Percentiles rank a stretch among this genome's conserved stretches.
These are phyloP conservation scores for Volvox africanus DNA, from an alignment of 139 green algal species.

Conservation along the genomic window DNA sequence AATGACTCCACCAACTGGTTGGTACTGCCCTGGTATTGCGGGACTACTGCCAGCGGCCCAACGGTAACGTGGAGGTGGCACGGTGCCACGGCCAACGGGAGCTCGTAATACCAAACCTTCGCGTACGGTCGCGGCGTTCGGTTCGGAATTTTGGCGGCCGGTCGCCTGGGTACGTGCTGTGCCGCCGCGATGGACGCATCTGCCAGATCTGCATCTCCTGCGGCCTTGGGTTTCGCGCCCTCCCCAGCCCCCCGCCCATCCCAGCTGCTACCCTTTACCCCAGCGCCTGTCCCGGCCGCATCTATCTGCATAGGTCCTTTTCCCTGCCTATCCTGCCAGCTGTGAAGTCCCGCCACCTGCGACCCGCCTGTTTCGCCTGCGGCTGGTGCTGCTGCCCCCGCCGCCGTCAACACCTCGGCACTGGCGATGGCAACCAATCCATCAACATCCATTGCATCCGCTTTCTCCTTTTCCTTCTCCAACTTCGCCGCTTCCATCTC, in stretches of 20 bases:
- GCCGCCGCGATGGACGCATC: not conserved
- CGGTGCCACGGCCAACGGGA: conserved; percentile 11
- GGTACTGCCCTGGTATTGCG: conserved; percentile 49
- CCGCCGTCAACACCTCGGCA: not conserved
- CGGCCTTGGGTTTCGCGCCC: not conserved
- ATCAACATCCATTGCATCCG: conserved; percentile 28
- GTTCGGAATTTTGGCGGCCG: not conserved
- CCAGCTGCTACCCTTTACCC: not conserved
- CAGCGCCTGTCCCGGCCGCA: not conserved
- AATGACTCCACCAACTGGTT: conserved; percentile 31
- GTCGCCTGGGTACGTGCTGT: not conserved
- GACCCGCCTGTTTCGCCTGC: not conserved
- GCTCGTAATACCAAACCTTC: conserved; percentile 51
- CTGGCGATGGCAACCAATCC: too few relatives aligned
- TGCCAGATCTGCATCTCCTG: not conserved
- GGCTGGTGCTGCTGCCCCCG: not conserved
- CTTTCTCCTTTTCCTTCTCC: not conserved
- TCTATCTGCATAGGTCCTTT: not conserved
- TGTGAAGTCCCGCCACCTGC: not conserved
- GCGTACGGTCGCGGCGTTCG: not conserved
- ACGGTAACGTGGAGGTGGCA: conserved; percentile 41
- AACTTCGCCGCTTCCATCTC: not conserved
- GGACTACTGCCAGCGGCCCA: conserved; percentile 46
- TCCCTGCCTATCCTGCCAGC: not conserved
- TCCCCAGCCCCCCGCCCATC: not conserved